Conservation (phyloP, 148 eudicot genomes). For the Nepenthes gracilis region DNA sequence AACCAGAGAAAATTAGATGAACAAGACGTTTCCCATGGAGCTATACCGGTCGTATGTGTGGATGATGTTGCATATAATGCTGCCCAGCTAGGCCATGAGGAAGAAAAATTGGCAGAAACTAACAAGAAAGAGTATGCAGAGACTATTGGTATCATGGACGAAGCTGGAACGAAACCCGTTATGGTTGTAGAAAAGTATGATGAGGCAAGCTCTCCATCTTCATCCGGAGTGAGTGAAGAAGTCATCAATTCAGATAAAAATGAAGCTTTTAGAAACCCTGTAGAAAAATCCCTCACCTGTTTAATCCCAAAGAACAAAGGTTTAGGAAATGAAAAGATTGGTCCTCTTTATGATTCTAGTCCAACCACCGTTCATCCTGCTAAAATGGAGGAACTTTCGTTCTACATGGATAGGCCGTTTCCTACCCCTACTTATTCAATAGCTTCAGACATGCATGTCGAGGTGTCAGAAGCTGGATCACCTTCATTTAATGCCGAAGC, state of each 20-base stretch:
- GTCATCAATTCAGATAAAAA: constrained; percentile 30
- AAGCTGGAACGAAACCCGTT: constrained; percentile 1
- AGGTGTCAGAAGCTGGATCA: constrained; percentile 64
- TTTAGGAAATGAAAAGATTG: constrained; percentile 3
- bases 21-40: not conserved
- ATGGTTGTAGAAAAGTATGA: constrained; percentile 14
- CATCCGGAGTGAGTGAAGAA: constrained; percentile 33
- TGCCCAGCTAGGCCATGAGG: not conserved
- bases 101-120: not conserved
- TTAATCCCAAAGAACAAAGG: constrained; percentile 21
- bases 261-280: constrained; percentile 36
- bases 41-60: not conserved
- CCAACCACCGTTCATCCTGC: constrained; percentile 16
- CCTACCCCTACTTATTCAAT: constrained; percentile 33
- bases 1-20: not conserved
- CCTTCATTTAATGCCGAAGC: constrained; percentile 23
- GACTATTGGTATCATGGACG: not conserved
- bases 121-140: constrained; percentile 10
- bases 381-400: constrained; percentile 26
- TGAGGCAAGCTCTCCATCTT: constrained; percentile 37
- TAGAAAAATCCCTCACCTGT: constrained; percentile 39
- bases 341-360: constrained; percentile 8
- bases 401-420: constrained; percentile 14
- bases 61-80: not conserved
- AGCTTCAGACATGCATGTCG: constrained; percentile 90